Percentiles rank a stretch among this genome's conserved stretches.
Evolutionary conservation across 257 asterid species (phyloP).

Genomic region (Anisodus tanguticus): DNA sequence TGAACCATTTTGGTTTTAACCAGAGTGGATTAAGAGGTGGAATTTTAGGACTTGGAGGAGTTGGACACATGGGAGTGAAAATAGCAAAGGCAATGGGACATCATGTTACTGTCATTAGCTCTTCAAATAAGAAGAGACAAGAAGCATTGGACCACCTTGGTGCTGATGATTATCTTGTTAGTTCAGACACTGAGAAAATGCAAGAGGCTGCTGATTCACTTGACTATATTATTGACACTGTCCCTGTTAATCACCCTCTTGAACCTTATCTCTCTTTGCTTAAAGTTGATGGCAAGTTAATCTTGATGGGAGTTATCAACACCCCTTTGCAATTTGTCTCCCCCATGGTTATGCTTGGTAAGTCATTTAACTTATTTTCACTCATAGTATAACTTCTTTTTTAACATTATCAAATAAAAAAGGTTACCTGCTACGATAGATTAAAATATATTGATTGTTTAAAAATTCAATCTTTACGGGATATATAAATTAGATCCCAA

Average conservation of each 20-base stretch:
- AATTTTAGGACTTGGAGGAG: conserved; percentile 90
- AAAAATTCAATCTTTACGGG: too few species aligned
- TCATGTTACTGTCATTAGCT: conserved; percentile 85
- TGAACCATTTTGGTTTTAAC: conserved; percentile 74
- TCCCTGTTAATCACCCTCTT: conserved; percentile 81
- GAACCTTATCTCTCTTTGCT: conserved; percentile 82
- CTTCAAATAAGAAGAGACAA: conserved; percentile 70
- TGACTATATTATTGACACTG: conserved; percentile 85
- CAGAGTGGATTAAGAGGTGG: conserved; percentile 77
- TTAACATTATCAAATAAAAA: too few species aligned
- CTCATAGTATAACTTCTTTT: neutral
- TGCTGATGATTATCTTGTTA: conserved; percentile 85
- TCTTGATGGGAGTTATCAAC: conserved; percentile 87
- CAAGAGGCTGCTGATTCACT: conserved; percentile 69
- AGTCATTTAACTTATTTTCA: conserved; percentile 33
- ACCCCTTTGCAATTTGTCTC: conserved; percentile 78
- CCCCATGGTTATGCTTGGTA: conserved; percentile 93
- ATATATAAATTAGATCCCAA: too few species aligned
- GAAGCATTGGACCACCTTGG: conserved; percentile 87
- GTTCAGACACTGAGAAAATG: conserved; percentile 62
- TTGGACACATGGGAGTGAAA: conserved; percentile 96
- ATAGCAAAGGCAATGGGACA: conserved; percentile 95
- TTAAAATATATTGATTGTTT: neutral
- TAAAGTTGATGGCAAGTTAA: conserved; percentile 82
- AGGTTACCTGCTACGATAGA: neutral